Conservation (phyloP, 352 stramenopile species). For the Globisporangium sylvaticum region DNA sequence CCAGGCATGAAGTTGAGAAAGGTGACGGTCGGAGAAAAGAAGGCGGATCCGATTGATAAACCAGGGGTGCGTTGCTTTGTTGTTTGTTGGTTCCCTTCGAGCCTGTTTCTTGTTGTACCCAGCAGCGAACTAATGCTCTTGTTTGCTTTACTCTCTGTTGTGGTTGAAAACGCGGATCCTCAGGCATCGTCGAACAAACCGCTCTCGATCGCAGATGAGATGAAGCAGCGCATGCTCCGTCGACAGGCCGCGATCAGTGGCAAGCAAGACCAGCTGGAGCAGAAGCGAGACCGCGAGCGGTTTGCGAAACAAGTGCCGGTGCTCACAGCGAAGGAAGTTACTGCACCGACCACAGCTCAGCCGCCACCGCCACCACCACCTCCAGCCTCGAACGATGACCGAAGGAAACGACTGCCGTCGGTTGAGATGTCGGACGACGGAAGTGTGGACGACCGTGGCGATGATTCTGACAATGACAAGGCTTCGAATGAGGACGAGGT, state of each 20-base stretch:
- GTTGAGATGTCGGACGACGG: constrained; percentile 84
- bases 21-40: constrained; percentile 31
- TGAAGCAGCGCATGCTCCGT: constrained; percentile 77
- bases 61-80: constrained; percentile 21
- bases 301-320: constrained; percentile 69
- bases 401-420: constrained; percentile 43
- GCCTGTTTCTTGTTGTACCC: background rate
- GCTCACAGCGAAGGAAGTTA: constrained; percentile 77
- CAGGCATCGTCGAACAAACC: constrained; percentile 32
- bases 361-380: constrained; percentile 41
- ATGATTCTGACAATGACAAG: constrained; percentile 44
- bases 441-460: constrained; percentile 39
- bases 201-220: constrained; percentile 75
- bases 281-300: constrained; percentile 68
- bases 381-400: constrained; percentile 32
- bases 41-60: constrained; percentile 28
- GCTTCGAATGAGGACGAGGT: constrained; percentile 70
- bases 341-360: constrained; percentile 15
- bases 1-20: constrained; percentile 51
- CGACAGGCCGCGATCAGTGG: constrained; percentile 76
- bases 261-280: constrained; percentile 81
- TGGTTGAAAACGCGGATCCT: background rate
- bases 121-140: background rate
- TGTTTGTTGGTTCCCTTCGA: background rate
- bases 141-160: background rate